A percentile compares a stretch with the other conserved stretches of the same genome.
Evolutionary conservation across 73 alveolate species (phyloP).

Genomic region (Stentor coeruleus): DNA sequence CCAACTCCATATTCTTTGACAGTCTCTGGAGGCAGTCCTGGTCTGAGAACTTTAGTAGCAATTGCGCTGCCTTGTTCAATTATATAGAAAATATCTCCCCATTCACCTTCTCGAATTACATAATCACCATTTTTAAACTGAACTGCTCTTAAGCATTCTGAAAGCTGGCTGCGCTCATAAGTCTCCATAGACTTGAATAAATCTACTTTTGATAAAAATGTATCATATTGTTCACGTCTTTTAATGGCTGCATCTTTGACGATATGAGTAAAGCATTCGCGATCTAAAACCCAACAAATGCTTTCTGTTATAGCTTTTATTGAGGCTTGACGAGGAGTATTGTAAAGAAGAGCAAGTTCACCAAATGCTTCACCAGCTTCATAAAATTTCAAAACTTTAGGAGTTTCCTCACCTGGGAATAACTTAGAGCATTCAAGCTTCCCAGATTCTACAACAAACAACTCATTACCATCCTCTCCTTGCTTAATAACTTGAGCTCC

Average conservation of each 20-base stretch:
- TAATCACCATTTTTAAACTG: slow-evolving; percentile 47
- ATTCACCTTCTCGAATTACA: slow-evolving; percentile 84
- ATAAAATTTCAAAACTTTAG: slow-evolving; percentile 60
- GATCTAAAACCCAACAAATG: slow-evolving; percentile 83
- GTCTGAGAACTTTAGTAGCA: slow-evolving; percentile 66
- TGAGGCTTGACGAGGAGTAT: slow-evolving; percentile 72
- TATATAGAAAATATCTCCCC: slow-evolving; percentile 96
- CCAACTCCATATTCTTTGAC: slow-evolving; percentile 48
- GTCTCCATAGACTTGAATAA: slow-evolving; percentile 76
- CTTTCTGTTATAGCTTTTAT: slow-evolving; percentile 51
- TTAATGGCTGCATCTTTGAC: slow-evolving; percentile 90
- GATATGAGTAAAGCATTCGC: slow-evolving; percentile 90
- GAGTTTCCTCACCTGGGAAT: slow-evolving; percentile 51
- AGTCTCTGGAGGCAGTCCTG: slow-evolving; percentile 28
- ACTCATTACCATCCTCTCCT: slow-evolving; percentile 47
- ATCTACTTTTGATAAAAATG: slow-evolving; percentile 76
- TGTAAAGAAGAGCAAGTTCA: slow-evolving; percentile 76
- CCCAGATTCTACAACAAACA: slow-evolving; percentile 76
- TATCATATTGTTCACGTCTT: slow-evolving; percentile 87
- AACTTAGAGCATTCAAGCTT: slow-evolving; percentile 64
- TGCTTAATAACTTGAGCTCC: slow-evolving; percentile 34
- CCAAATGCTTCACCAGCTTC: slow-evolving; percentile 75
- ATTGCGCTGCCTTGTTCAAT: slow-evolving; percentile 88
- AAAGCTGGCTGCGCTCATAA: slow-evolving; percentile 92
- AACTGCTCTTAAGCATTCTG: slow-evolving; percentile 93